A percentile compares a stretch with the other conserved stretches of the same genome.
Conservation (phyloP, 1,284 basidiomycete genomes). For the Stereum hirsutum region DNA sequence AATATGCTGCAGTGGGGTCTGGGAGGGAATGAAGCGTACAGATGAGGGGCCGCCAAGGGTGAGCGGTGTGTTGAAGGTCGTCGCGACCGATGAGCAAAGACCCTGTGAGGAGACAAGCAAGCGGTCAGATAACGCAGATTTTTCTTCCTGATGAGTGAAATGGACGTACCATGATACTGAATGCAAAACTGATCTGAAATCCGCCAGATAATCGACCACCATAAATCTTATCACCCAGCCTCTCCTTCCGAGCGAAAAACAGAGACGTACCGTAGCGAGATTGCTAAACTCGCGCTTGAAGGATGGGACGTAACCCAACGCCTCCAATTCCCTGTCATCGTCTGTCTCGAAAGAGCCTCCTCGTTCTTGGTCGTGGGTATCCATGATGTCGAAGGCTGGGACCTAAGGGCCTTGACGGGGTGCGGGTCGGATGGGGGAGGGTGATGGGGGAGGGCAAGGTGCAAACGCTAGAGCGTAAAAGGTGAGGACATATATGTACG, state of each 20-base stretch:
- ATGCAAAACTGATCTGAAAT: constrained; percentile 63
- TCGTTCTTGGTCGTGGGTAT: not conserved
- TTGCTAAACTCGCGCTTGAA: constrained; percentile 81
- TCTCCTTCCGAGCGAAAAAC: not conserved
- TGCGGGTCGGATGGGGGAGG: not conserved
- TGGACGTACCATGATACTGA: constrained; percentile 58
- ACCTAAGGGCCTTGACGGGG: not conserved
- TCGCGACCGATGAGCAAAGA: constrained; percentile 72
- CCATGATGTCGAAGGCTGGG: constrained; percentile 2
- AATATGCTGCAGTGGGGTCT: not conserved
- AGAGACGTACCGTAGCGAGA: constrained; percentile 49
- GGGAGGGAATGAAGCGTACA: constrained; percentile 25
- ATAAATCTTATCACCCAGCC: not conserved
- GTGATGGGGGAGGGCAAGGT: not conserved
- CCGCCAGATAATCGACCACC: not conserved
- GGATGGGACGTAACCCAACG: constrained; percentile 66
- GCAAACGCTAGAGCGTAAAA: not conserved
- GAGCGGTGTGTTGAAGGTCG: constrained; percentile 76
- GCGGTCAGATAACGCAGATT: not conserved
- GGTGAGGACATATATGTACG: no score
- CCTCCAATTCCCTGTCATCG: constrained; percentile 59
- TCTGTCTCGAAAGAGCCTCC: constrained; percentile 19
- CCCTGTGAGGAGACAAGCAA: constrained; percentile 30
- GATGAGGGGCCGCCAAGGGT: constrained; percentile 71
- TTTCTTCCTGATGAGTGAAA: not conserved